phyloP scores from a whole-genome alignment of 441 rosid species.

The Metrosideros polymorpha region DNA sequence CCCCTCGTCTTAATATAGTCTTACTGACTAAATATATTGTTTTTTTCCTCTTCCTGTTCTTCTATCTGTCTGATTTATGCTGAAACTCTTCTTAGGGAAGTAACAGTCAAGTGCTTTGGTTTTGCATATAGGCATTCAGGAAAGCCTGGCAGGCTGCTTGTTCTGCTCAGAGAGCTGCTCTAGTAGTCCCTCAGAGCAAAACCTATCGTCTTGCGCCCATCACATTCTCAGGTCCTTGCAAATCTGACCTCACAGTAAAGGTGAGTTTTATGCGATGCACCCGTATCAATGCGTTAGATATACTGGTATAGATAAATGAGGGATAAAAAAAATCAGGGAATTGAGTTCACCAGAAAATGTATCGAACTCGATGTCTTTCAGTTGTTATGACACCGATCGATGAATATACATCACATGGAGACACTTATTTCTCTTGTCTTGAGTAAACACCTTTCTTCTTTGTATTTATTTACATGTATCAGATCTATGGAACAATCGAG shows the following conservation, averaged over 20 bases:
- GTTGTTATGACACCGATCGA: not conserved
- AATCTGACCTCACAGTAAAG: not conserved
- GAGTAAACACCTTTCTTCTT: not conserved
- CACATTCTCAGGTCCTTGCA: constrained; percentile 3
- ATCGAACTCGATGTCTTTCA: not conserved
- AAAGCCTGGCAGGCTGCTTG: not conserved
- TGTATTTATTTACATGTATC: not conserved
- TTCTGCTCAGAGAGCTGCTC: not conserved
- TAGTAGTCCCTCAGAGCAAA: not conserved
- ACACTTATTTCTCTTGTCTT: not conserved
- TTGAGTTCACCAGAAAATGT: not conserved
- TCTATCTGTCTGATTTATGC: not conserved
- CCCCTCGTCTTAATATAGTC: not conserved
- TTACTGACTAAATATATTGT: not conserved
- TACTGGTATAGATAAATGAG: not conserved
- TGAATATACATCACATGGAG: not conserved
- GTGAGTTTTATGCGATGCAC: not conserved
- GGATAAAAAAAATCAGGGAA: not conserved
- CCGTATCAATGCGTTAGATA: not conserved
- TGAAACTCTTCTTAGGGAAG: not conserved
- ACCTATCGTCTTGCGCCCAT: not conserved
- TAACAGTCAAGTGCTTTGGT: not conserved
- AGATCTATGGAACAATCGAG: not conserved
- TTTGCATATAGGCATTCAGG: not conserved
- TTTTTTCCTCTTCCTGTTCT: not conserved